Evolutionary conservation across 2,329 filamentous ascomycete genomes (phyloP).

Genomic region (Aspergillus calidoustus): DNA sequence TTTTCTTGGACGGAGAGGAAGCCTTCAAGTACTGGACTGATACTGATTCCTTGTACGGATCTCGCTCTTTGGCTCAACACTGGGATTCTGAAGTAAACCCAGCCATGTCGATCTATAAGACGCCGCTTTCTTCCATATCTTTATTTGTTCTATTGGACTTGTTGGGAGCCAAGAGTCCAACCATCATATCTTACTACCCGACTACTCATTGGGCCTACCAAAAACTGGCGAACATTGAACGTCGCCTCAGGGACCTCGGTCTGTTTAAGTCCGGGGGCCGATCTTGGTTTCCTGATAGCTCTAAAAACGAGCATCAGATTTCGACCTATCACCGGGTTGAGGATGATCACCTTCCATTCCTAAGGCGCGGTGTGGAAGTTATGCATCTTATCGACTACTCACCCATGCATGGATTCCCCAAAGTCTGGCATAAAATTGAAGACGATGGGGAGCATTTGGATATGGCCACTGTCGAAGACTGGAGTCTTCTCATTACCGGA

Average conservation of each 20-base stretch:
- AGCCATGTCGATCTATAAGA: constrained; percentile 74
- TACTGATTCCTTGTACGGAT: constrained; percentile 84
- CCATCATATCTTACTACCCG: constrained; percentile 82
- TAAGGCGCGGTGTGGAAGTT: constrained; percentile 82
- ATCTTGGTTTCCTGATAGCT: constrained; percentile 68
- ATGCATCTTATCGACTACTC: constrained; percentile 85
- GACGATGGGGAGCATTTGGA: constrained; percentile 89
- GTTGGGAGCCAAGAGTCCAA: constrained; percentile 71
- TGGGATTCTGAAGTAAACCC: constrained; percentile 77
- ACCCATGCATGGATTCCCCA: constrained; percentile 63
- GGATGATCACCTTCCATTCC: constrained; percentile 93
- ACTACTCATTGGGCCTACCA: constrained; percentile 94
- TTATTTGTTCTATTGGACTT: constrained; percentile 93
- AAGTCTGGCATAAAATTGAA: constrained; percentile 81
- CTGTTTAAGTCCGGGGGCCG: constrained; percentile 63
- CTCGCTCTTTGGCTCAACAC: constrained; percentile 76
- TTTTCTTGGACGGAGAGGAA: constrained; percentile 93
- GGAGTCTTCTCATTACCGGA: constrained; percentile 80
- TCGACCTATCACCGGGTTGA: constrained; percentile 59
- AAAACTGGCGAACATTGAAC: constrained; percentile 74
- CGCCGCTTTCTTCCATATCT: constrained; percentile 75
- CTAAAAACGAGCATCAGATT: constrained; percentile 59
- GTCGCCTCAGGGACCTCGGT: constrained; percentile 69
- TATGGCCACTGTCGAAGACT: constrained; percentile 78
- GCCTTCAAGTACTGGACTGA: constrained; percentile 82